Conservation (phyloP, 2,329 filamentous ascomycete species). For the Metarhizium humberi region DNA sequence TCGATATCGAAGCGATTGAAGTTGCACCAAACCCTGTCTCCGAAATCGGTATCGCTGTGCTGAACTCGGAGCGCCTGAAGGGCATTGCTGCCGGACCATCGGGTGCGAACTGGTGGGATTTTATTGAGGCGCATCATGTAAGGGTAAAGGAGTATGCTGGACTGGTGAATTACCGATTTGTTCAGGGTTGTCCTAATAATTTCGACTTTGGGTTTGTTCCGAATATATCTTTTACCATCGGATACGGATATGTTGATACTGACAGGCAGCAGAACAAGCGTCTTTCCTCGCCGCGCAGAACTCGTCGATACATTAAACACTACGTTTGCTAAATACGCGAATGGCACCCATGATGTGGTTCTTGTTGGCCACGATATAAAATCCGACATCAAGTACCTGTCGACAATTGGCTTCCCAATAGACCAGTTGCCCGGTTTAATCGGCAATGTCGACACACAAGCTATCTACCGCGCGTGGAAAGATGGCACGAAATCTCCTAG, state of each 20-base stretch:
- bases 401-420: slow-evolving; percentile 53
- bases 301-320: slow-evolving; percentile 24
- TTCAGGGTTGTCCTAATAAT: slow-evolving; percentile 61
- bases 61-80: slow-evolving; percentile 57
- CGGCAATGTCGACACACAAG: slow-evolving; percentile 64
- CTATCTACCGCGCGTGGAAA: slow-evolving; percentile 57
- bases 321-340: slow-evolving; percentile 24
- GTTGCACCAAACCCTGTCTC: slow-evolving; percentile 56
- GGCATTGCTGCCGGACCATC: slow-evolving; percentile 47
- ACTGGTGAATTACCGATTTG: slow-evolving; percentile 57
- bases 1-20: slow-evolving; percentile 83
- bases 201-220: slow-evolving; percentile 66
- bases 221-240: no score
- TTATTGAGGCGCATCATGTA: slow-evolving; percentile 66
- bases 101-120: slow-evolving; percentile 56
- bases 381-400: slow-evolving; percentile 61
- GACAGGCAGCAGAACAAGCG: slow-evolving; percentile 26
- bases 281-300: slow-evolving; percentile 26
- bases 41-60: slow-evolving; percentile 74
- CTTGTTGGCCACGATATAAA: slow-evolving; percentile 69
- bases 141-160: slow-evolving; percentile 61
- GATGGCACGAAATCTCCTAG: slow-evolving; percentile 42
- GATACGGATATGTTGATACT: slow-evolving; percentile 4
- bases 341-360: slow-evolving; percentile 45
- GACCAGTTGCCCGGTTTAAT: slow-evolving; percentile 40